A percentile compares a stretch with the other conserved stretches of the same genome.
These are phyloP conservation scores for Fusarium chlamydosporum DNA, from an alignment of 2,329 filamentous ascomycete genomes.

Conservation along the genomic window DNA sequence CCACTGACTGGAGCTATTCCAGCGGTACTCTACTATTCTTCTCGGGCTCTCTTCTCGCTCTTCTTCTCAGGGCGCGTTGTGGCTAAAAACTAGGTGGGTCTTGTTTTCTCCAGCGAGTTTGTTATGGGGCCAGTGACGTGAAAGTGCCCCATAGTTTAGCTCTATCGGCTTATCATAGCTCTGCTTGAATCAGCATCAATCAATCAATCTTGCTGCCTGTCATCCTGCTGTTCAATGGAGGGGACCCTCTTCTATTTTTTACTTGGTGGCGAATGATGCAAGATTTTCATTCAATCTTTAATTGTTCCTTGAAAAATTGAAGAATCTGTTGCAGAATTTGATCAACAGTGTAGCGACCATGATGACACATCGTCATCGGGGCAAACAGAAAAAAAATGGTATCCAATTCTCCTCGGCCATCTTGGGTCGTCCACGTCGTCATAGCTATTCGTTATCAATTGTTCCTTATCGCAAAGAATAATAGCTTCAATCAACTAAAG, in stretches of 20 bases:
- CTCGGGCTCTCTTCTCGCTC: not conserved
- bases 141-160: slow-evolving; percentile 27
- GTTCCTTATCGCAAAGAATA: slow-evolving; percentile 11
- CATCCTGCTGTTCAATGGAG: slow-evolving; percentile 2
- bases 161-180: slow-evolving; percentile 33
- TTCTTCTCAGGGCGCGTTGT: not conserved
- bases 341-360: slow-evolving; percentile 5
- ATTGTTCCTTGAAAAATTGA: slow-evolving; percentile 11
- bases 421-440: slow-evolving; percentile 9
- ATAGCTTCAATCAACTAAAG: slow-evolving; percentile 10
- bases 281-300: slow-evolving; percentile 15
- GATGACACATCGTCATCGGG: slow-evolving; percentile 14
- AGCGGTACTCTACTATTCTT: not conserved
- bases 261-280: slow-evolving; percentile 32
- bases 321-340: slow-evolving; percentile 4
- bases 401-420: not conserved
- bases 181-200: slow-evolving; percentile 33
- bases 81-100: slow-evolving; percentile 32
- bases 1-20: not conserved
- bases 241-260: slow-evolving; percentile 10
- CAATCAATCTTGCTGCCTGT: slow-evolving; percentile 34
- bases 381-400: slow-evolving; percentile 1
- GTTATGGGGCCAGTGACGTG: slow-evolving; percentile 36
- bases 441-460: slow-evolving; percentile 14
- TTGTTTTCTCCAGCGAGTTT: slow-evolving; percentile 1